Evolutionary conservation across 306 rosid genomes (phyloP), one percentile per base, ranked within the genome.

Genomic region (Elaeagnus macrophylla): DNA sequence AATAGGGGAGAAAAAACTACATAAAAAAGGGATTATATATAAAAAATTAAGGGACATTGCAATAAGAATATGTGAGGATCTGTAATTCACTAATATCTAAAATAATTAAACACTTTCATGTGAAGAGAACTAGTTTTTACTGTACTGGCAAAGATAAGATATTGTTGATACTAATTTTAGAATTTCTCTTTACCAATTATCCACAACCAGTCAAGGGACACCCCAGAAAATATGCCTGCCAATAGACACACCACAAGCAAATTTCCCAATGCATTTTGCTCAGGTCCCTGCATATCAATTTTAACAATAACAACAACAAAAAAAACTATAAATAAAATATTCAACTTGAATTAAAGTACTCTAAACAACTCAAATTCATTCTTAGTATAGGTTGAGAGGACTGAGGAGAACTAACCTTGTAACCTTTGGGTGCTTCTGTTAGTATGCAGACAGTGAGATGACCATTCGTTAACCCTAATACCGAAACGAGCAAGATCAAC

Each of bases 181-280:
- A 72, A 77, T 45, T 17, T 51, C 6, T 51, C 53, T 7, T 83
- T 77, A 19, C 95, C 97, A 2, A 85, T 85, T 43, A 89, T 51
- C 97, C 97, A 89, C 57, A 85, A 37, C 95, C 95, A 89, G 35
- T 77, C 94, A 48, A 89, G 90, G 49, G 64, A 14, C 53, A 73
- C 88, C 6, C 97, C 97, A 1, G 84, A 49, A 68, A 59, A 79
- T 48, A 89, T 67, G 56, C 95, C 97, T 0, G 68, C 53, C 53
- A 79, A 43, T 19, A 86, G 73, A 65, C 58, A 77, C 64, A 86
- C 44, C 48, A 79, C 90, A 48, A 89, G 89, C 66, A 85, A 46
- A 61, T 89, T 89, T 0, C 95, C 95, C 79, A 89, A 66, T 1
- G 94, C 97, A 75, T 89, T 89, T 57, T 89, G 95, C 57, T 89